Percentiles rank a stretch among this genome's conserved stretches.
phyloP scores from a whole-genome alignment of 2,329 filamentous ascomycete genomes.

The Botrytis sinoallii region DNA sequence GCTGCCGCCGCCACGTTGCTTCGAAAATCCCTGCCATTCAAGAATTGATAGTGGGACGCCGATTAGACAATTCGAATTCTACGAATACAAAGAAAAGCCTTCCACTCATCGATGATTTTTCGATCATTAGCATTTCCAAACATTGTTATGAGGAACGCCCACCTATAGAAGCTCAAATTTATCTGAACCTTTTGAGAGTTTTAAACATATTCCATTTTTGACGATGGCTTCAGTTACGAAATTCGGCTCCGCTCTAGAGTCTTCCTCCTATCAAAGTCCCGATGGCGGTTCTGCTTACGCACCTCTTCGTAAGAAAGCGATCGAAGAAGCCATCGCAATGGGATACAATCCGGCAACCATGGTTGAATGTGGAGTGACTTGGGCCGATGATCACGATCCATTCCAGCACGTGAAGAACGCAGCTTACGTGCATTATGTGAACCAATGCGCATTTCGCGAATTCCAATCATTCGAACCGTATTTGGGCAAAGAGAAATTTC shows the following conservation, averaged over 20 bases:
- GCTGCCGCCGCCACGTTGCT: not conserved
- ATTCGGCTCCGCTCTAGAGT: constrained; percentile 12
- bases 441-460: constrained; percentile 10
- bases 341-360: constrained; percentile 20
- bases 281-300: constrained; percentile 14
- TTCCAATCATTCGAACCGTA: constrained; percentile 5
- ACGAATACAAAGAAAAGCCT: not conserved
- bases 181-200: not conserved
- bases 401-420: constrained; percentile 10
- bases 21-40: not conserved
- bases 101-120: not conserved
- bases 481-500: constrained; percentile 14
- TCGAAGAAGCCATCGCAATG: constrained; percentile 16
- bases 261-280: constrained; percentile 18
- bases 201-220: not conserved
- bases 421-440: constrained; percentile 8
- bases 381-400: constrained; percentile 16
- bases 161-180: not conserved
- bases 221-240: not conserved
- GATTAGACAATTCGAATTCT: not conserved
- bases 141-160: not conserved
- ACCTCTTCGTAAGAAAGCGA: constrained; percentile 1
- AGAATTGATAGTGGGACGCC: not conserved
- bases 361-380: constrained; percentile 16
- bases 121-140: not conserved